Conservation (phyloP, 2,329 filamentous ascomycete species). For the Calonectria naviculata region DNA sequence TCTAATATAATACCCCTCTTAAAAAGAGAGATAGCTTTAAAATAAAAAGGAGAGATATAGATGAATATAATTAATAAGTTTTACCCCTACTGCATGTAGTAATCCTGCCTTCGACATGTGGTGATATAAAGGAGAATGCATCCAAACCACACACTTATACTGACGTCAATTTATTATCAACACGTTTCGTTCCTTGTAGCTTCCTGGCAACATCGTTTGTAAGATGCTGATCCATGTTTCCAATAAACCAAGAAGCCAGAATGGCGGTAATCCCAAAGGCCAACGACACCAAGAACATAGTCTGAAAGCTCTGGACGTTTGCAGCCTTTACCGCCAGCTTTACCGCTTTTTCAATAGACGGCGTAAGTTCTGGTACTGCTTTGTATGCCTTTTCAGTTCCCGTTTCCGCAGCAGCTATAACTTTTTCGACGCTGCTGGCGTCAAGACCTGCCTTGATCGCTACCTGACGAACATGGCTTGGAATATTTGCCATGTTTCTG, state of each 20-base stretch:
- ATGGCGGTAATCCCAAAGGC: not conserved
- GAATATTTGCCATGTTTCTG: not conserved
- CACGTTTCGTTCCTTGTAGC: not conserved
- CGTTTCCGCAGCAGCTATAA: not conserved
- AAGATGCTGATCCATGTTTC: not conserved
- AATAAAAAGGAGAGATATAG: too few relatives aligned
- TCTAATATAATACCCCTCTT: too few relatives aligned
- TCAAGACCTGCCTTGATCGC: not conserved
- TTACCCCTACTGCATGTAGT: too few relatives aligned
- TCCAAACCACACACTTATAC: not conserved
- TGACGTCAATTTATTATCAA: not conserved
- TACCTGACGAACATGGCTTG: not conserved
- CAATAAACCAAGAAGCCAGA: not conserved
- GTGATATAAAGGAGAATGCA: too few relatives aligned
- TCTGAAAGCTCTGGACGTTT: not conserved
- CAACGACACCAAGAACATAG: conserved; percentile 2
- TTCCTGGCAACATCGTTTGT: not conserved
- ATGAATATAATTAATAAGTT: too few relatives aligned
- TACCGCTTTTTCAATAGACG: not conserved
- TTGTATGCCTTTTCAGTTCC: not conserved
- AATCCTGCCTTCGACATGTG: too few relatives aligned
- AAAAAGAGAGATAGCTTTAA: too few relatives aligned
- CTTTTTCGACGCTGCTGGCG: not conserved
- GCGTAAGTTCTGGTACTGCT: not conserved
- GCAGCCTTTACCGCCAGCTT: not conserved